phyloP scores from a whole-genome alignment of 352 stramenopile genomes.

The Lagenidium giganteum region DNA sequence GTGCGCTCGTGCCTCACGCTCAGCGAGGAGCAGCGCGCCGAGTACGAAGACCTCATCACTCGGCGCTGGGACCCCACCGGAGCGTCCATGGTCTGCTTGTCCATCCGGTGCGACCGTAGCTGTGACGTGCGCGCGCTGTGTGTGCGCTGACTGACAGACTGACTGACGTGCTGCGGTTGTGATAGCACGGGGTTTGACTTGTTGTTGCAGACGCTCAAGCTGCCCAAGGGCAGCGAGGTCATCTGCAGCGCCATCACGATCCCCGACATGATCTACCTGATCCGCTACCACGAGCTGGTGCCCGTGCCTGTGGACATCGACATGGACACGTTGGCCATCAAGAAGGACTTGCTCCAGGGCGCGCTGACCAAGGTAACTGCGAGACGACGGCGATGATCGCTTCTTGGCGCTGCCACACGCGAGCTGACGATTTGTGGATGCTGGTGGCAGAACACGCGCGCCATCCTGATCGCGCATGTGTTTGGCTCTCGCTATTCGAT shows the following conservation, averaged over 20 bases:
- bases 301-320: slow-evolving; percentile 70
- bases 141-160: neutral
- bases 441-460: slow-evolving; percentile 43
- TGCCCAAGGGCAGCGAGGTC: slow-evolving; percentile 63
- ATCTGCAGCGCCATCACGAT: slow-evolving; percentile 83
- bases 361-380: slow-evolving; percentile 38
- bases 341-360: slow-evolving; percentile 35
- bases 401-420: no score
- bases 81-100: slow-evolving; percentile 63
- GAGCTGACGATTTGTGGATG: no score
- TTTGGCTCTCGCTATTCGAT: slow-evolving; percentile 68
- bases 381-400: no score
- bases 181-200: slow-evolving; percentile 78
- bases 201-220: slow-evolving; percentile 65
- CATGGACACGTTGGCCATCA: slow-evolving; percentile 51
- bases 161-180: neutral
- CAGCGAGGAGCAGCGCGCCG: slow-evolving; percentile 45
- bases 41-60: slow-evolving; percentile 42
- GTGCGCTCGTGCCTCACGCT: slow-evolving; percentile 52
- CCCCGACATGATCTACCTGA: slow-evolving; percentile 79
- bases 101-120: slow-evolving; percentile 62
- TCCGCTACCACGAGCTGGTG: slow-evolving; percentile 71
- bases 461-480: slow-evolving; percentile 76
- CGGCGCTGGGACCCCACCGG: slow-evolving; percentile 51
- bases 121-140: neutral